Conservation (phyloP, 345 rosid species). For the Citrus australasica region DNA sequence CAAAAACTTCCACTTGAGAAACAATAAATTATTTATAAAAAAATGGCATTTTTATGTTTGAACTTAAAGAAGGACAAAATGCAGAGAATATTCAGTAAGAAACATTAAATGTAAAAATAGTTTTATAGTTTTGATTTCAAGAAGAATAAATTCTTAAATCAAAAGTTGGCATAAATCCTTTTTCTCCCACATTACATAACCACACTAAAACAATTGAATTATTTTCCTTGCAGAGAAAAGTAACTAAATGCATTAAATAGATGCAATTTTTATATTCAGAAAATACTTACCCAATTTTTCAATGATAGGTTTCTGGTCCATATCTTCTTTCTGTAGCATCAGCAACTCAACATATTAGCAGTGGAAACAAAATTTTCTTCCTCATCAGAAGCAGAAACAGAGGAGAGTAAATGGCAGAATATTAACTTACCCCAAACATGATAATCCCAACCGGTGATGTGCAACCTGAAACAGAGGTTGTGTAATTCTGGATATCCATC, state of each 20-base stretch:
- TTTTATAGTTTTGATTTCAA: not conserved
- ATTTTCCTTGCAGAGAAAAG: not conserved
- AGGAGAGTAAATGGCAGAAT: slow-evolving; percentile 5
- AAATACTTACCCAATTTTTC: slow-evolving; percentile 62
- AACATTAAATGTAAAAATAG: not conserved
- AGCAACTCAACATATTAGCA: slow-evolving; percentile 10
- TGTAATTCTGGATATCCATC: slow-evolving; percentile 49
- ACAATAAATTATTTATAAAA: not conserved
- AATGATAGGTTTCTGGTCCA: slow-evolving; percentile 41
- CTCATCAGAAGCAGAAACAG: slow-evolving; percentile 4
- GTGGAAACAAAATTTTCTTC: slow-evolving; percentile 1
- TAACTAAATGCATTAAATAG: not conserved
- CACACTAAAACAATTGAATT: not conserved
- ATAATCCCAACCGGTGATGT: slow-evolving; percentile 60
- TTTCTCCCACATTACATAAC: not conserved
- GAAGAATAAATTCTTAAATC: not conserved
- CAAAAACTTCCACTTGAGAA: not conserved
- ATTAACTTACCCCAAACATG: slow-evolving; percentile 62
- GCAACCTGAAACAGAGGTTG: slow-evolving; percentile 50
- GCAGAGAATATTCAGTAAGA: not conserved
- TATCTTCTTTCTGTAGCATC: slow-evolving; percentile 36
- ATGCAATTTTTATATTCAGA: not conserved
- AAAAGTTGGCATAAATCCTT: not conserved
- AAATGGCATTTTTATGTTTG: not conserved
- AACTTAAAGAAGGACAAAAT: not conserved